A percentile compares a stretch with the other conserved stretches of the same genome.
phyloP scores from a whole-genome alignment of 495 filamentous ascomycete genomes.

The Talaromyces liani region DNA sequence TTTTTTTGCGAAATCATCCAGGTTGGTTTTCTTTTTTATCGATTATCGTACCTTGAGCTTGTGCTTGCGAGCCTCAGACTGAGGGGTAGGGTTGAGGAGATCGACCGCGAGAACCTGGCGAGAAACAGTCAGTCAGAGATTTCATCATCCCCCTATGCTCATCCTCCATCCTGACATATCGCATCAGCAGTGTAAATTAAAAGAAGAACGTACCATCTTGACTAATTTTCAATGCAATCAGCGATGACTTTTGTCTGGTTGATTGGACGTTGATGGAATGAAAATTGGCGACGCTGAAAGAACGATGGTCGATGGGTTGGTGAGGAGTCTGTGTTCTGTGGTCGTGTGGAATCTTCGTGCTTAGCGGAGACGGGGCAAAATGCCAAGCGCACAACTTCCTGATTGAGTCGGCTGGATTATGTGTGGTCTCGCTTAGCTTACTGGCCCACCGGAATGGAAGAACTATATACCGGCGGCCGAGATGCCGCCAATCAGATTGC shows the following conservation, averaged over 20 bases:
- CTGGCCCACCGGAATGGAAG: background rate
- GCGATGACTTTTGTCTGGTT: conserved; percentile 19
- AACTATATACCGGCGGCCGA: background rate
- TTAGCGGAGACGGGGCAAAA: background rate
- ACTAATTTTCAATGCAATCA: conserved; percentile 40
- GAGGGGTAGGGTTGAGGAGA: conserved; percentile 95
- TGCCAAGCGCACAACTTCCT: conserved; percentile 11
- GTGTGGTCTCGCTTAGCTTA: conserved; percentile 36
- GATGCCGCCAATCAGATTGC: conserved; percentile 20
- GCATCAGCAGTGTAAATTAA: background rate
- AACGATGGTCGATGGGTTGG: conserved; percentile 30
- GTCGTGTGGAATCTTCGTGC: background rate
- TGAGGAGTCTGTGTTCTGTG: conserved; percentile 1
- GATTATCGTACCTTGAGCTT: conserved; percentile 83
- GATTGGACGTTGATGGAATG: conserved; percentile 46
- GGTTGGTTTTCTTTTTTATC: conserved; percentile 15
- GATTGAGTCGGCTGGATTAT: conserved; percentile 16
- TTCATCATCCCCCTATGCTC: background rate
- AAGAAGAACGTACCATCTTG: conserved; percentile 39
- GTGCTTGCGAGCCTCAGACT: conserved; percentile 95
- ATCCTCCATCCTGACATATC: background rate
- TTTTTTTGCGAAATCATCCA: conserved; percentile 5
- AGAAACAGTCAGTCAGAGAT: conserved; percentile 16
- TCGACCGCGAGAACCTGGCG: conserved; percentile 98
- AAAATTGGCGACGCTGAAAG: conserved; percentile 23